These are phyloP conservation scores for Arctostaphylos glauca DNA, from an alignment of 148 eudicot genomes.

Conservation along the genomic window DNA sequence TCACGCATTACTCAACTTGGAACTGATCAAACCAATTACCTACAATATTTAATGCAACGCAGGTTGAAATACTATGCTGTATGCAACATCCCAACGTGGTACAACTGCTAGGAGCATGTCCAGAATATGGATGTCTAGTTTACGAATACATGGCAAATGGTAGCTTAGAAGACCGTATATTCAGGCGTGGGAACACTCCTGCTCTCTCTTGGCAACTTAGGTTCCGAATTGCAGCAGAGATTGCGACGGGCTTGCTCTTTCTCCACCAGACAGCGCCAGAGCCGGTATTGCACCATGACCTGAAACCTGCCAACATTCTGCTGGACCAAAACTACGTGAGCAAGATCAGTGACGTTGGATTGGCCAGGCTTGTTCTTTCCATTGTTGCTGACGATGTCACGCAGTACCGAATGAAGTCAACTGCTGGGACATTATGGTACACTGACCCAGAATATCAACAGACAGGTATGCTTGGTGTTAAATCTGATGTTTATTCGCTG, in stretches of 20 bases:
- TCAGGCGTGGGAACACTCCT: constrained; percentile 40
- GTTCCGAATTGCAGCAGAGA: constrained; percentile 53
- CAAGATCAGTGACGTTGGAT: constrained; percentile 71
- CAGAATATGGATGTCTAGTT: constrained; percentile 55
- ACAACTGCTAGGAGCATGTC: constrained; percentile 60
- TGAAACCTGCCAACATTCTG: constrained; percentile 66
- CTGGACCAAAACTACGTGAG: constrained; percentile 61
- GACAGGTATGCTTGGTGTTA: constrained; percentile 65
- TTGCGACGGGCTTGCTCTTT: constrained; percentile 49
- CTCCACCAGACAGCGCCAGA: constrained; percentile 74
- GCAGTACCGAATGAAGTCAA: constrained; percentile 57
- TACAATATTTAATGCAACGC: constrained; percentile 8
- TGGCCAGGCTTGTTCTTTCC: constrained; percentile 67
- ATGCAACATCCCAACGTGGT: constrained; percentile 59
- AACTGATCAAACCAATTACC: not conserved
- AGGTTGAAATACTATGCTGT: constrained; percentile 55
- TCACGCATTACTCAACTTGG: not conserved
- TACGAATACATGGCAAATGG: constrained; percentile 57
- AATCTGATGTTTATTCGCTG: constrained; percentile 64
- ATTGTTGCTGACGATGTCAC: constrained; percentile 58
- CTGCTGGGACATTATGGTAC: constrained; percentile 72
- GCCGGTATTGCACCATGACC: constrained; percentile 69
- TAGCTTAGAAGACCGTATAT: constrained; percentile 45
- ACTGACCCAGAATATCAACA: constrained; percentile 79
- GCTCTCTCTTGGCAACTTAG: constrained; percentile 50